Base-by-base conservation (phyloP, 2,329 filamentous ascomycete genomes). In the Fusarium domesticum region DNA sequence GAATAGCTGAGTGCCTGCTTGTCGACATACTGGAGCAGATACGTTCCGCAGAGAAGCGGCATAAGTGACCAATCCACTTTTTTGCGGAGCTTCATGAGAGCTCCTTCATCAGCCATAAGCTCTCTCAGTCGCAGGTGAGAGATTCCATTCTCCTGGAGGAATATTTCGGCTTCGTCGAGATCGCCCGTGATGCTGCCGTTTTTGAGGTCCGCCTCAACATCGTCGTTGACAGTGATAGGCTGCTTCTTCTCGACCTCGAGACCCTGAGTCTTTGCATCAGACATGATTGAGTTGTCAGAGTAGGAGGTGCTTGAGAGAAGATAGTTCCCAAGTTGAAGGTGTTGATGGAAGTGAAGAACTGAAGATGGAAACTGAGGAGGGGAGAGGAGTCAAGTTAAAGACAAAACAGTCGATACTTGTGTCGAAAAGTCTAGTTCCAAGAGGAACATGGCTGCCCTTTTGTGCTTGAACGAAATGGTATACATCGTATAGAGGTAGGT, bases 1-100 rank as follows among this genome's bases (percentile, higher is more conserved):
- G 73, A 70, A 55, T 80, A 80, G 1, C 70, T 70, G 5, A 80
- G 62, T 1, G 76, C 73, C 48, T 75, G 71, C 61, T 81, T 81
- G 60, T 80, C 76, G 53, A 79, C 74, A 47, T 76, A 79, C 50
- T 80, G 77, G 6, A 80, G 63, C 3, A 74, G 60, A 37, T 72
- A 77, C 0, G 74, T 77, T 1, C 70, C 69, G 30, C 68, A 70
- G 3, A 81, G 69, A 6, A 80, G 64, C 1, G 77, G 78, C 48
- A 80, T 66, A 7, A 81, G 53, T 0, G 70, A 57, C 45, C 70
- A 63, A 45, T 80, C 77, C 35, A 81, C 71, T 42, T 72, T 75
- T 14, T 69, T 64, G 2, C 56, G 54, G 5, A 59, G 56, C 45
- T 58, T 60, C 43, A 60, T 59, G 18, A 58, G 55, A 7, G 55